These are phyloP conservation scores for Eimeria sp. DNA, from an alignment of 169 alveolate genomes.

Conservation along the genomic window DNA sequence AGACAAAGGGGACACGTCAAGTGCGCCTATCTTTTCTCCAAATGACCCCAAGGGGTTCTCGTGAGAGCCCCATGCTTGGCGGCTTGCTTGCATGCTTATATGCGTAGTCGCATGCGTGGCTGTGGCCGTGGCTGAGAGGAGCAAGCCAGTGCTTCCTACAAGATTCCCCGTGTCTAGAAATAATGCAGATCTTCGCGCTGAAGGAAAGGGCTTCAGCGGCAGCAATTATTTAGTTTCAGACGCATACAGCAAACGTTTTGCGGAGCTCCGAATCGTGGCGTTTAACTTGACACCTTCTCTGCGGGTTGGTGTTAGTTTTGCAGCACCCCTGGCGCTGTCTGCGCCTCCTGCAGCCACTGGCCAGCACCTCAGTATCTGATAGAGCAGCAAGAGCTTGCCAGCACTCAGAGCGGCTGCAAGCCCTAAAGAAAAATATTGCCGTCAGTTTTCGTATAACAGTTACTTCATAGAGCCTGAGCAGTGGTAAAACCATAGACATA, in stretches of 20 bases:
- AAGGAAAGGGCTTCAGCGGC: not conserved
- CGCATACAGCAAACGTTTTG: slow-evolving; percentile 6
- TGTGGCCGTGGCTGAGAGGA: slow-evolving; percentile 12
- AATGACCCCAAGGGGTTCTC: not conserved
- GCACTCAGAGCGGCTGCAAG: not conserved
- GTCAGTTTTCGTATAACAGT: not conserved
- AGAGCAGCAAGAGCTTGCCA: not conserved
- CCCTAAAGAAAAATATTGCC: not conserved
- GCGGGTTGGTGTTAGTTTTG: not conserved
- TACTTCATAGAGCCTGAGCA: not conserved
- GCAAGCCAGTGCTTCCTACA: not conserved
- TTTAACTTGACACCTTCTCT: slow-evolving; percentile 1
- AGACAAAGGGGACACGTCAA: slow-evolving; percentile 8
- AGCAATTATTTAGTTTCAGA: slow-evolving; percentile 1
- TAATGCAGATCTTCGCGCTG: slow-evolving; percentile 21
- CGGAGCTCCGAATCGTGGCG: slow-evolving; percentile 7
- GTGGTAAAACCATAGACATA: not conserved
- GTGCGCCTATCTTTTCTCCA: slow-evolving; percentile 24
- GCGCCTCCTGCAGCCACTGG: not conserved
- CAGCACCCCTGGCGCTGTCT: not conserved
- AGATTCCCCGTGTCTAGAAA: slow-evolving; percentile 6
- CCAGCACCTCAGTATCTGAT: not conserved
- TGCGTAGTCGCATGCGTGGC: slow-evolving; percentile 4
- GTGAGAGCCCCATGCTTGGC: not conserved
- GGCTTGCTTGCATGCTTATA: slow-evolving; percentile 2